Base-by-base conservation (phyloP, 345 rosid species). In the Alliaria petiolata region DNA sequence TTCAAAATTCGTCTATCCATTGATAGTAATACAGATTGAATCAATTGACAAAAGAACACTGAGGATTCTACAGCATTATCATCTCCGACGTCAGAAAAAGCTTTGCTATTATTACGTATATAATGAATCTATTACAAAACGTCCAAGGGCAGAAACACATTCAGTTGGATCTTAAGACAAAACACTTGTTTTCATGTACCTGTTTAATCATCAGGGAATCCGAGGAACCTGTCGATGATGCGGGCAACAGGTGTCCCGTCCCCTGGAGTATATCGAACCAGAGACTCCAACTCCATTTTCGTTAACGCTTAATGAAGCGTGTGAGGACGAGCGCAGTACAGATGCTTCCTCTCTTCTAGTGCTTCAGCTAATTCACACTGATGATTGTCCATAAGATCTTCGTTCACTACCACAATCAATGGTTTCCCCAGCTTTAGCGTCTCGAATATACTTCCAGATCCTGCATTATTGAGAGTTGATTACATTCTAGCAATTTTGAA, bases 381-480 rank as follows among this genome's bases (percentile, higher is more conserved):
- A 83, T 92, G 96, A 84, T 95, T 92, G 79, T 92, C 98, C 97
- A 95, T 95, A 50, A 95, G 69, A 77, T 90, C 93, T 83, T 95
- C 97, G 52, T 95, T 95, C 34, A 92, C 97, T 46, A 90, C 99
- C 31, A 95, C 98, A 33, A 95, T 86, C 69, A 92, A 79, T 43
- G 97, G 97, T 34, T 90, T 92, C 40, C 89, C 81, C 4, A 83
- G 87, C 60, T 71, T 83, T 55, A 95, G 44, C 6, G 93, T 88
- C 89, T 92, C 99, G 42, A 92, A 95, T 77, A 92, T 88, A 82
- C 99, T 95, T 65, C 99, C 98, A 9, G 97, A 95, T 34, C 98
- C 96, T 89, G 83, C 80, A 78, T 2, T 31, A 45, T 28, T 7
- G 7, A 22, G 46, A 49, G 44, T 12, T 6, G 7, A 47, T 28